Evolutionary conservation across 2,329 filamentous ascomycete genomes (phyloP), one percentile per base, ranked within the genome.

Genomic region (Biscogniauxia mediterranea): DNA sequence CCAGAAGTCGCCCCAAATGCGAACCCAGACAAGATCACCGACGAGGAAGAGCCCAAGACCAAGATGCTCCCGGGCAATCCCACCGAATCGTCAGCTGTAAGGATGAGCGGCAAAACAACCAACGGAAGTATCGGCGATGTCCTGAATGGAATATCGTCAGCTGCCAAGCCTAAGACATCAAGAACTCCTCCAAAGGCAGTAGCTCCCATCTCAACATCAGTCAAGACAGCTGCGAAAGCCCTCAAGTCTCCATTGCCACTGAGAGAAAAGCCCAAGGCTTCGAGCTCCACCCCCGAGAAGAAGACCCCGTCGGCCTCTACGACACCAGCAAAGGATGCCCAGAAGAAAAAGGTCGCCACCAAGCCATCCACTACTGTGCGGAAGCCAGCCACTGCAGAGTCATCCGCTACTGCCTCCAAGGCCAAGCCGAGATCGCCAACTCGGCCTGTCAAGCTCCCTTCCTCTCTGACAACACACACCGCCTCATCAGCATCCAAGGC

Each of bases 341-440:
- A 70, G 3, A 74, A 75, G 54, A 77, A 75, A 61, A 63, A 70
- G 19, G 60, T 72, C 21, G 52, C 69, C 8, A 58, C 72, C 11
- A 78, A 74, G 58, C 52, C 76, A 2, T 65, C 75, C 1, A 54
- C 65, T 23, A 63, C 74, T 17, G 66, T 65, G 25, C 82, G 80
- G 68, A 85, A 79, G 62, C 78, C 80, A 8, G 71, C 77, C 9
- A 70, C 79, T 2, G 67, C 80, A 38, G 79, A 80, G 54, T 66
- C 74, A 1, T 76, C 77, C 20, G 70, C 78, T 25, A 71, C 71
- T n/a, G 83, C 83, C 62, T 76, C 80, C 26, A 88, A 87, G 70
- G 84, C 85, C 8, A 88, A 86, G 71, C 76, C 82, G 50, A 88
- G 86, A 74, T 91, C 89, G 11, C 88, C 88, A 1, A 92, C 90